Base-by-base conservation (phyloP, 192 early-diverging fungal genomes). In the Entrophospora sp. region DNA sequence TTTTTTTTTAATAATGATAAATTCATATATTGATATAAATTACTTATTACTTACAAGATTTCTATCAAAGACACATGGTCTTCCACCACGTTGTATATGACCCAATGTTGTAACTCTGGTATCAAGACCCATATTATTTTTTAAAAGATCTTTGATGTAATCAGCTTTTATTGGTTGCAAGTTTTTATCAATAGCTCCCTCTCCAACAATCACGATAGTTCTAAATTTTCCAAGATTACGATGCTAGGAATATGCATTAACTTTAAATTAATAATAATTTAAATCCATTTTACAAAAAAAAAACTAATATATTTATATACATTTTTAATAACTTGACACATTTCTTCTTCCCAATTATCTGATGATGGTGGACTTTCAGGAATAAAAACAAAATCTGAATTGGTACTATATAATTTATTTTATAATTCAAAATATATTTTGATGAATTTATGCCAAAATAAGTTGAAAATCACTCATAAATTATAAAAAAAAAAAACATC, bases 341-440 rank as follows among this genome's bases (percentile, higher is more conserved):
- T 95, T 31, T 86, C 77, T 18, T 80, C 69, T 73, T 95, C 82
- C 96, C 96, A 98, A 66, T 94, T 85, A 20, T 86, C 87, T 27
- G 85, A 85, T 5, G 80, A 78, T 20, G 93, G 94, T 34, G 96
- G 96, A 12, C 89, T 79, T 67, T 98, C 96, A 16, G 96, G 96
- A 30, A 98, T 85, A 66, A 98, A 98, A 52, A 96, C 84, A 79
- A 91, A 94, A 71, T 98, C 96, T 45, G 96, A 94, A 25, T 92
- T 94, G 12, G 91, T 87, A 46, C 85, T 83, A 53, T 25, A 12
- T 13, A 35, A 24, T 4, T 31, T 27, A 38, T 22, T 34, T 13
- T 9, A 53, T 24, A 14, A 36, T 28, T 13, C 35, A 68, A 16
- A 20, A 56, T 18, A 67, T 20, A 55, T n/a, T 13, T 5, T 9